Conservation (phyloP, 106 monocot species). For the Acorus calamus region DNA sequence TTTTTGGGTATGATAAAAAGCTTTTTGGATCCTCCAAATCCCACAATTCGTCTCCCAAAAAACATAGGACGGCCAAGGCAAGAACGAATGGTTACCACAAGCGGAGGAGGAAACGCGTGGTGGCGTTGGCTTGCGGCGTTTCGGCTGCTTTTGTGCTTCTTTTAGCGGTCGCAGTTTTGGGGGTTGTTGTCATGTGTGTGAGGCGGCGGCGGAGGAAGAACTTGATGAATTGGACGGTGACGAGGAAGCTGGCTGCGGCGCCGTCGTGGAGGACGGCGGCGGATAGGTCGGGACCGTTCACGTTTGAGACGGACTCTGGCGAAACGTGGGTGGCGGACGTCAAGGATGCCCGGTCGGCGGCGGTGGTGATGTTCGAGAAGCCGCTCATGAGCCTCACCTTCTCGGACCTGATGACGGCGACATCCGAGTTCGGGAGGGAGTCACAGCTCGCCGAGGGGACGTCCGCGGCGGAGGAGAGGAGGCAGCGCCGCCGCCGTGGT, state of each 20-base stretch:
- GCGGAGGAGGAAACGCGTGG: too few species aligned
- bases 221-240: slow-evolving; percentile 4
- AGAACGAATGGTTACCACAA: too few species aligned
- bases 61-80: too few species aligned
- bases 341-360: slow-evolving; percentile 22
- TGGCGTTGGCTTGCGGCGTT: not conserved
- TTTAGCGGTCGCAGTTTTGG: not conserved
- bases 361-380: slow-evolving; percentile 78
- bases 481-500: too few species aligned
- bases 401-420: slow-evolving; percentile 52
- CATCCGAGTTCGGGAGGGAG: slow-evolving; percentile 74
- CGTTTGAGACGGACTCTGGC: slow-evolving; percentile 6
- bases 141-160: not conserved
- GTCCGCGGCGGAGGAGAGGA: too few species aligned
- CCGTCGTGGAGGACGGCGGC: not conserved
- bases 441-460: slow-evolving; percentile 56
- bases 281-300: not conserved
- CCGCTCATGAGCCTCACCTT: slow-evolving; percentile 78
- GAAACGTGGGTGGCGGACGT: slow-evolving; percentile 38
- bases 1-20: slow-evolving; percentile 12
- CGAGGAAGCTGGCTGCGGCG: not conserved
- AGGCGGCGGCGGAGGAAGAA: slow-evolving; percentile 11
- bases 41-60: slow-evolving; percentile 23
- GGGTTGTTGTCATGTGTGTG: not conserved
- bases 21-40: slow-evolving; percentile 58